Evolutionary conservation across 768 basidiomycete species (phyloP), one percentile per base, ranked within the genome.

Genomic region (Antrodiella citrinella): DNA sequence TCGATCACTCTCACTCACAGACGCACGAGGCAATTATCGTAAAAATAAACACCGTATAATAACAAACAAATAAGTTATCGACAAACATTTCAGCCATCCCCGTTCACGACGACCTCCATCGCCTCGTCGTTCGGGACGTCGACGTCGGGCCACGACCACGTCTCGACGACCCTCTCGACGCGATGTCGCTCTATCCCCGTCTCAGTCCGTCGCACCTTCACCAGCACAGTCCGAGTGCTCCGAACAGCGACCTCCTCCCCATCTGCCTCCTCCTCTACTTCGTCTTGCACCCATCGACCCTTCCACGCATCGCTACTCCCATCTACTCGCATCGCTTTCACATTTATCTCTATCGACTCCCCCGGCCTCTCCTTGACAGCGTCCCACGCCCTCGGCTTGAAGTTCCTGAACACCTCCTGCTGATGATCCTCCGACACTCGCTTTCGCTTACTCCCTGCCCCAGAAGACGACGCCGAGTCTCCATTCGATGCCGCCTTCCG

Each of bases 361-460:
- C 65, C 66, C 15, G 69, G 67, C 11, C 65, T 64, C 54, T 74
- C 71, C 21, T 64, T 63, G 19, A 78, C 66, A 26, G 60, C 67
- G 54, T 86, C 85, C 87, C 87, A 90, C 24, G 59, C 58, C 59
- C 74, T 78, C 0, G 84, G 86, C 62, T 71, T 75, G 69, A 86
- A 90, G 60, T 90, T 80, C 53, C 69, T 75, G 64, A 88, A 87
- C 44, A 47, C 50, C 56, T 51, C 44, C 19, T 58, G 60, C 3
- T 46, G 54, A 5, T 47, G 51, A 30, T 52, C 51, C 40, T 53
- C 56, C 21, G 55, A 47, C 19, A 47, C 45, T 12, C 64, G 59
- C 30, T 62, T 67, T 20, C 67, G 60, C 47, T 67, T 67, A 38
- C 44, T 49, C 43, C 59, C 61, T 45, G 30, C 59, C 24, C 24